Percentiles rank a stretch among this genome's conserved stretches.
phyloP scores from a whole-genome alignment of 768 basidiomycete genomes.

The Boletus tomentosulus region DNA sequence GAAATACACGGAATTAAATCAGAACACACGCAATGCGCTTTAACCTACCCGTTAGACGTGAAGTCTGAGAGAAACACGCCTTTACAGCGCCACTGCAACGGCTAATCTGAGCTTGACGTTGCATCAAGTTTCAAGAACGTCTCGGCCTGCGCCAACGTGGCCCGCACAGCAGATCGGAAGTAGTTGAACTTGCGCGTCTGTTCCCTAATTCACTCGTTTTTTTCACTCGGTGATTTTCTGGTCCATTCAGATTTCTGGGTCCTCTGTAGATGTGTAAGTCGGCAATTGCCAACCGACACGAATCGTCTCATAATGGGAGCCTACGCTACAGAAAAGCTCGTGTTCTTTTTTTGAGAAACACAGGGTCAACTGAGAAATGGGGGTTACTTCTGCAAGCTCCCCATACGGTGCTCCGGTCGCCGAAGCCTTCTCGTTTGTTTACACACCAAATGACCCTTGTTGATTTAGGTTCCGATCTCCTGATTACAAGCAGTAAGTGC shows the following conservation, averaged over 20 bases:
- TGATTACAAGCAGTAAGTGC: background rate
- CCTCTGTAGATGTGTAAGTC: background rate
- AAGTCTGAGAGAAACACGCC: background rate
- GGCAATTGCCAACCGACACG: background rate
- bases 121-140: constrained; percentile 5
- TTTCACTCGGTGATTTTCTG: background rate
- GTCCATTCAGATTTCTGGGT: background rate
- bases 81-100: constrained; percentile 7
- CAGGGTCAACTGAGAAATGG: background rate
- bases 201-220: background rate
- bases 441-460: background rate
- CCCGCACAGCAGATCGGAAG: background rate
- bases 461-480: background rate
- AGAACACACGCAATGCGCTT: background rate
- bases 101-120: constrained; percentile 8
- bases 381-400: background rate
- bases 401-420: background rate
- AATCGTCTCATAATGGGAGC: background rate
- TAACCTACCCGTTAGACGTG: background rate
- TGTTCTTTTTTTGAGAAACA: background rate
- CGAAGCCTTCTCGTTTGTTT: constrained; percentile 3
- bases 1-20: background rate
- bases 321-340: background rate
- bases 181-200: background rate
- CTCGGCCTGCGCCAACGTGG: background rate